Base-by-base conservation (phyloP, 192 early-diverging fungal species). In the Linnemannia exigua region DNA sequence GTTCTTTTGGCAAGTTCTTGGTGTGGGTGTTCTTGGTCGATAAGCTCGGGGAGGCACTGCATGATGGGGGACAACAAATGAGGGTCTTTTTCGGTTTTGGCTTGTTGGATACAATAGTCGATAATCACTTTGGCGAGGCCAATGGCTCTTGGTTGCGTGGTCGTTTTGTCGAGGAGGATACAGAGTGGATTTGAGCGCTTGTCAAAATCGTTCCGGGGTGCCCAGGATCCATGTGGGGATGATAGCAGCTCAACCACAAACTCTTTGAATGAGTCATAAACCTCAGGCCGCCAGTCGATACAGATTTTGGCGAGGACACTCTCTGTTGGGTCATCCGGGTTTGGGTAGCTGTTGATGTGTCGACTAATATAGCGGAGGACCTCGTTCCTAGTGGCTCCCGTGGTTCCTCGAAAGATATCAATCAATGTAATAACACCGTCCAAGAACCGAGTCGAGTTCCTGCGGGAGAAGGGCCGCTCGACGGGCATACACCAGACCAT, bases 301-400 rank as follows among this genome's bases (percentile, higher is more conserved):
- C 71, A 72, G 25, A 72, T 50, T 46, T 72, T 72, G 71, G 71
- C 38, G 20, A 72, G 35, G 6, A 72, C 71, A 33, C 28, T 48
- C n/a, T 31, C 47, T 17, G 71, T 44, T 12, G 38, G 71, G 28
- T 47, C 71, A 19, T 50, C 47, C 3, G 38, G 46, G n/a, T 20
- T 44, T 47, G 71, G 71, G 44, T 72, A 72, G n/a, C 25, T 72
- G 46, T 72, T 72, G 25, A 72, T 47, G 44, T 72, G 44, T 28
- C 44, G 28, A 35, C 47, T 17, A 28, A 48, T 7, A 25, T 72
- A 72, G 22, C 71, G 71, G 33, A 72, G 71, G n/a, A 72, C 41
- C 17, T 44, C 71, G 28, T 50, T 20, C 38, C 38, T 38, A 33
- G 36, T 38, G 1, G 35, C 19, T 7, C 22, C 36, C 19, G 19